Conservation (phyloP, 441 rosid genomes). For the Dalechampia spathulata region DNA sequence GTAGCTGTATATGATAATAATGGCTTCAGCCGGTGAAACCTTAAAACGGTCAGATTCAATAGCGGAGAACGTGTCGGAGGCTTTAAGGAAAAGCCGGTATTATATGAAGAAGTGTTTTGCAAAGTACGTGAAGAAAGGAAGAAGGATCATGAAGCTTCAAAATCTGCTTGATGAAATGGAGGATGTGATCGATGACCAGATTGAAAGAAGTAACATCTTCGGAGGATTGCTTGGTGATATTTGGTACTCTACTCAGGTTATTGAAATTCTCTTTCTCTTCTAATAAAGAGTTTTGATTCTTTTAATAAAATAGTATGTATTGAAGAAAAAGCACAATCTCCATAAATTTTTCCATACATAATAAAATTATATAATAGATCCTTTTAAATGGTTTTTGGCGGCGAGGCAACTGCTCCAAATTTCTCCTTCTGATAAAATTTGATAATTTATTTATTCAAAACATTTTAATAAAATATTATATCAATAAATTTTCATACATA, state of each 20-base stretch:
- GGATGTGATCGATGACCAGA: slow-evolving; percentile 41
- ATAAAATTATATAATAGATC: no score
- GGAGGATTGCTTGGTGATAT: slow-evolving; percentile 64
- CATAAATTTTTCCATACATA: no score
- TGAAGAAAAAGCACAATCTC: no score
- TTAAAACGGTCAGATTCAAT: slow-evolving; percentile 35
- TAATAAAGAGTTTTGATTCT: no score
- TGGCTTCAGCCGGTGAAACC: slow-evolving; percentile 26
- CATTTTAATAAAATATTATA: no score
- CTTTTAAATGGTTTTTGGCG: no score
- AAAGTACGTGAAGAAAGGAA: slow-evolving; percentile 52
- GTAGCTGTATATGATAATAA: slow-evolving; percentile 3
- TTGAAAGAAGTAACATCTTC: slow-evolving; percentile 40
- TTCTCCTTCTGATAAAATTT: no score
- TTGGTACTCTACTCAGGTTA: slow-evolving; percentile 73
- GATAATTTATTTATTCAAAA: no score
- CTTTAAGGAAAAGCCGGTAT: slow-evolving; percentile 51
- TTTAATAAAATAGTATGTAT: no score
- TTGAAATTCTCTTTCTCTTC: no score
- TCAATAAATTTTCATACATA: no score
- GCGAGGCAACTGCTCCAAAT: no score
- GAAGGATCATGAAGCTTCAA: slow-evolving; percentile 51
- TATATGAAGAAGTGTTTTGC: slow-evolving; percentile 67
- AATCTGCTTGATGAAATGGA: slow-evolving; percentile 64
- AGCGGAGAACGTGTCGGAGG: slow-evolving; percentile 51